Evolutionary conservation across 106 monocot genomes (phyloP).

Genomic region (Dioscorea zingiberensis): DNA sequence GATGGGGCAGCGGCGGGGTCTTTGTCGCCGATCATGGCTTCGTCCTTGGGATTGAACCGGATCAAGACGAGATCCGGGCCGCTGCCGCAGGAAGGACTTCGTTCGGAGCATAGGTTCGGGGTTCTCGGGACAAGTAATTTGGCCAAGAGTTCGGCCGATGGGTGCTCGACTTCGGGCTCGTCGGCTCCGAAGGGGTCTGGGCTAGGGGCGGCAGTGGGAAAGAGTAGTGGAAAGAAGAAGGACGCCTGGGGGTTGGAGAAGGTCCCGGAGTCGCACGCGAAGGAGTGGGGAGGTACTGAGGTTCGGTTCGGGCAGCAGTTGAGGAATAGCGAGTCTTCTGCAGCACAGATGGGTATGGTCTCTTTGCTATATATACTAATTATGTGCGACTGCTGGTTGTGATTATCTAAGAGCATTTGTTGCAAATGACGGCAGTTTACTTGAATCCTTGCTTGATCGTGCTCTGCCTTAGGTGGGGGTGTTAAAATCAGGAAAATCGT

Average conservation of each 20-base stretch:
- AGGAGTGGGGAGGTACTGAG: constrained; percentile 19
- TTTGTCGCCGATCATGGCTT: constrained; percentile 71
- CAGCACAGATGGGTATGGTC: constrained; percentile 15
- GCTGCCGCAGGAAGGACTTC: constrained; percentile 67
- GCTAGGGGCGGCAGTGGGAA: constrained; percentile 15
- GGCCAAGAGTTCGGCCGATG: constrained; percentile 10
- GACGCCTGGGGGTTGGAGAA: constrained; percentile 25
- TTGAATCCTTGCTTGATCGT: no score
- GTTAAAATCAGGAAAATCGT: no score
- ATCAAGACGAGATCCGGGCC: constrained; percentile 99
- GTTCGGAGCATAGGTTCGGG: constrained; percentile 36
- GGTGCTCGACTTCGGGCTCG: constrained; percentile 35
- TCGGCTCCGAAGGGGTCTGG: constrained; percentile 7
- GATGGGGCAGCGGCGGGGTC: constrained; percentile 15
- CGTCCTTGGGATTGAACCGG: constrained; percentile 77
- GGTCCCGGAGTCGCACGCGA: constrained; percentile 25
- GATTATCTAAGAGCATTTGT: background rate
- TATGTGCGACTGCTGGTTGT: background rate
- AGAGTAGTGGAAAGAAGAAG: constrained; percentile 55
- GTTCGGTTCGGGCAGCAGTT: constrained; percentile 1
- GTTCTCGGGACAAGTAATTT: constrained; percentile 65
- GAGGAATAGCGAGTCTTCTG: constrained; percentile 14
- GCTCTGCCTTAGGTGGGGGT: no score
- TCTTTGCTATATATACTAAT: background rate
- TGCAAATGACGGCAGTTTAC: background rate